A percentile compares a stretch with the other conserved stretches of the same genome.
phyloP scores from a whole-genome alignment of 1,139 yeast genomes.

The Yamadazyma epiphylla region DNA sequence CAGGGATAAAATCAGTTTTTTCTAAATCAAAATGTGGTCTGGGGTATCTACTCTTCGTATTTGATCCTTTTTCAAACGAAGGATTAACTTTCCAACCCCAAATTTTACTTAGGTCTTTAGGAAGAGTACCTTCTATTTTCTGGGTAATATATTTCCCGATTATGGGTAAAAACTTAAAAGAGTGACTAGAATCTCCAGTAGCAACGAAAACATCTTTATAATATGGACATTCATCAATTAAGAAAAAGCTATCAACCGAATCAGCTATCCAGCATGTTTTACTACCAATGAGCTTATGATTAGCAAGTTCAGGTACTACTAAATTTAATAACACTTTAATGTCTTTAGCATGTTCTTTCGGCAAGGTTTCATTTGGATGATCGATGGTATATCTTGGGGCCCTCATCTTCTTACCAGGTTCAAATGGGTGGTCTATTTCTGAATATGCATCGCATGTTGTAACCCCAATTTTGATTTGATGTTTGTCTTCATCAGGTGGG shows the following conservation, averaged over 20 bases:
- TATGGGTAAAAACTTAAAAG: conserved; percentile 31
- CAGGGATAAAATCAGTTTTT: conserved; percentile 1
- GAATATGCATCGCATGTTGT: conserved; percentile 34
- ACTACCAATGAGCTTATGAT: conserved; percentile 11
- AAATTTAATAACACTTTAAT: conserved; percentile 9
- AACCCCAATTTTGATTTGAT: conserved; percentile 34
- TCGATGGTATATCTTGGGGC: conserved; percentile 33
- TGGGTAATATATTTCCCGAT: conserved; percentile 29
- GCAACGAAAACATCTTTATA: conserved; percentile 33
- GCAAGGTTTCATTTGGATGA: conserved; percentile 31
- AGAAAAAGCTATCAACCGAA: conserved; percentile 37
- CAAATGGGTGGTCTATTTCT: conserved; percentile 23
- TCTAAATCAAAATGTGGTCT: conserved; percentile 14
- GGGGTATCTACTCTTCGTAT: conserved; percentile 13
- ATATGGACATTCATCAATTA: conserved; percentile 37
- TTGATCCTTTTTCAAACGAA: conserved; percentile 11
- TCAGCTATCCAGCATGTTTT: conserved; percentile 41
- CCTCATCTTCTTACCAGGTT: conserved; percentile 15
- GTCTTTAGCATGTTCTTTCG: conserved; percentile 15
- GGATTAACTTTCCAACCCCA: conserved; percentile 32
- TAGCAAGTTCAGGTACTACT: conserved; percentile 11
- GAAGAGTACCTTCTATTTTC: conserved; percentile 17
- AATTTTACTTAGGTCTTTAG: conserved; percentile 16
- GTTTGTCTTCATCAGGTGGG: conserved; percentile 30
- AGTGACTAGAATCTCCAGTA: conserved; percentile 46